Conservation (phyloP, 1,284 basidiomycete species). For the Malassezia restricta region DNA sequence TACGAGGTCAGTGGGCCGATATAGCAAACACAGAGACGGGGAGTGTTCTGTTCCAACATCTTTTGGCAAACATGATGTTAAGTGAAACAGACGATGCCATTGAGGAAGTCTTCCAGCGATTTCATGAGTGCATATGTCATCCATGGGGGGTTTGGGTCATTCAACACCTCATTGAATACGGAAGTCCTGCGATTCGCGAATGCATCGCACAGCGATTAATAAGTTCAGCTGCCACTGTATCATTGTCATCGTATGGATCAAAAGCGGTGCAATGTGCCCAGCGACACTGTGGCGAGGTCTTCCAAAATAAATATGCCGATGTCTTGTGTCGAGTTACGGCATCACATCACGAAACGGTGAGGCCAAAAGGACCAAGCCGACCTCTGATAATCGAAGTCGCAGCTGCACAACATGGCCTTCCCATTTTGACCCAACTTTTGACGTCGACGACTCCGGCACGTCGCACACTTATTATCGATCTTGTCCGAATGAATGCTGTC, state of each 20-base stretch:
- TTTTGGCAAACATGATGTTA: conserved; percentile 25
- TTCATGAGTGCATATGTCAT: conserved; percentile 29
- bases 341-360: neutral
- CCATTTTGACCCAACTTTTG: conserved; percentile 38
- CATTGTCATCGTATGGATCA: conserved; percentile 38
- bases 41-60: conserved; percentile 36
- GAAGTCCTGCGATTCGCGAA: conserved; percentile 16
- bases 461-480: conserved; percentile 32
- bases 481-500: conserved; percentile 36
- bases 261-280: conserved; percentile 42
- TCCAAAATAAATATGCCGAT: conserved; percentile 26
- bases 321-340: conserved; percentile 20
- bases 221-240: conserved; percentile 21
- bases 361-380: neutral
- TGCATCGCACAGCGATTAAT: conserved; percentile 24
- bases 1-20: conserved; percentile 29
- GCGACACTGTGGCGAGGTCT: conserved; percentile 22
- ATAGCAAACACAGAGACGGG: conserved; percentile 35
- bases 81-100: conserved; percentile 20
- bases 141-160: conserved; percentile 46
- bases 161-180: conserved; percentile 38
- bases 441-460: conserved; percentile 27
- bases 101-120: conserved; percentile 27
- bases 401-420: conserved; percentile 33
- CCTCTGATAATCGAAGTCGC: conserved; percentile 39